phyloP scores from a whole-genome alignment of 306 rosid genomes.

The Prunus mongolica region DNA sequence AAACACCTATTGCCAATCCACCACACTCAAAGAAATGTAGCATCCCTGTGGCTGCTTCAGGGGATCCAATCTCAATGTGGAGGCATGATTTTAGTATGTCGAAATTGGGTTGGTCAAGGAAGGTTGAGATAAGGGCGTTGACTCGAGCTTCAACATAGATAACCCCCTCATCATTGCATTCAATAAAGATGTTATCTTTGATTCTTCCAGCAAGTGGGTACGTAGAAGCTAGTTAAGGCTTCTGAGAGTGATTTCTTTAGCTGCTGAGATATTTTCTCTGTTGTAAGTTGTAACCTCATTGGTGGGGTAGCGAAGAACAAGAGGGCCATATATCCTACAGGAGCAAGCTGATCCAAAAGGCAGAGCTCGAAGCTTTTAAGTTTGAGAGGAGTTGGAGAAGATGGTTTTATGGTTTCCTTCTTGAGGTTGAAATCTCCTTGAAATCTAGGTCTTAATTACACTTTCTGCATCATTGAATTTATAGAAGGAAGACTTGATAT shows the following conservation, averaged over 20 bases:
- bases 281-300: neutral
- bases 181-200: constrained; percentile 18
- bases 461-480: too few species aligned
- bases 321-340: constrained; percentile 7
- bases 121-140: constrained; percentile 2
- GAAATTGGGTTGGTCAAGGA: constrained; percentile 5
- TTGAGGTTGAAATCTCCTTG: neutral
- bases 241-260: constrained; percentile 41
- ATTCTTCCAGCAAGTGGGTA: constrained; percentile 38
- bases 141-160: constrained; percentile 15
- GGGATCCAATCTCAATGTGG: constrained; percentile 2
- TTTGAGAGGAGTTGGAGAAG: constrained; percentile 15
- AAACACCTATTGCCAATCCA: constrained; percentile 36
- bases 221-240: constrained; percentile 34
- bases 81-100: neutral
- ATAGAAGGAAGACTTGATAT: too few species aligned
- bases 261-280: neutral
- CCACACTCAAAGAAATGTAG: constrained; percentile 35
- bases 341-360: constrained; percentile 16
- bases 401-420: constrained; percentile 14
- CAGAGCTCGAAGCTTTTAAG: neutral
- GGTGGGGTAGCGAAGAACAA: constrained; percentile 9
- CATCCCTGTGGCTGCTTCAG: constrained; percentile 15
- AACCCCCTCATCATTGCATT: constrained; percentile 21
- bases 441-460: too few species aligned